Percentiles rank a stretch among this genome's conserved stretches.
These are phyloP conservation scores for Pezicula rhizophila DNA, from an alignment of 2,329 filamentous ascomycete species.

Conservation along the genomic window DNA sequence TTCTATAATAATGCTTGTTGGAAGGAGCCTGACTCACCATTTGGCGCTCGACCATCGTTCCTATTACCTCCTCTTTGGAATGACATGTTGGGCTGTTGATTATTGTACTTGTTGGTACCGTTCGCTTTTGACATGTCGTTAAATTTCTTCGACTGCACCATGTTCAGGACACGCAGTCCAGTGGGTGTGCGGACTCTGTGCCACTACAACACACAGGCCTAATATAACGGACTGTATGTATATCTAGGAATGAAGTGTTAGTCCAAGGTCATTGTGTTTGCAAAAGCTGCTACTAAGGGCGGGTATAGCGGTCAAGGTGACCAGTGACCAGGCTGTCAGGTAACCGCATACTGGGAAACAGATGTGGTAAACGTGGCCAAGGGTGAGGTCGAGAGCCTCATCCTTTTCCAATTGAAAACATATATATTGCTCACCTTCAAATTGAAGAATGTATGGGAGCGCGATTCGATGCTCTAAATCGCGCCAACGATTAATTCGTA, in stretches of 20 bases:
- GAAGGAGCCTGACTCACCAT: slow-evolving; percentile 42
- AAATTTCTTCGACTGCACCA: slow-evolving; percentile 48
- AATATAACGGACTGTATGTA: not conserved
- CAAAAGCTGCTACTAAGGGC: too few relatives aligned
- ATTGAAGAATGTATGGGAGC: not conserved
- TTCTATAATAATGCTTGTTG: not conserved
- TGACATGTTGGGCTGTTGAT: slow-evolving; percentile 45
- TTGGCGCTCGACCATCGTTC: slow-evolving; percentile 41
- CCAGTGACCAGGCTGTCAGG: too few relatives aligned
- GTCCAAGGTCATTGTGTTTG: too few relatives aligned
- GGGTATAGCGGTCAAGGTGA: too few relatives aligned
- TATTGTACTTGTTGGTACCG: slow-evolving; percentile 38
- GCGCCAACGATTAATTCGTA: slow-evolving; percentile 13
- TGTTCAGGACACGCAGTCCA: slow-evolving; percentile 37
- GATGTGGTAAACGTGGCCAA: too few relatives aligned
- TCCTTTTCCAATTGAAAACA: too few relatives aligned
- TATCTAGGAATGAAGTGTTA: not conserved
- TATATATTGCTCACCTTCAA: not conserved
- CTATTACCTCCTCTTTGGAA: slow-evolving; percentile 51
- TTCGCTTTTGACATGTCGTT: slow-evolving; percentile 32
- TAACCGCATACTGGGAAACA: too few relatives aligned
- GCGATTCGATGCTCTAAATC: slow-evolving; percentile 7
- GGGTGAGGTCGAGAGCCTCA: too few relatives aligned
- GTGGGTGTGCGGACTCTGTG: not conserved
- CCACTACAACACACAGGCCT: not conserved